Conservation (phyloP, 2,329 filamentous ascomycete genomes). For the Alternaria triticina region DNA sequence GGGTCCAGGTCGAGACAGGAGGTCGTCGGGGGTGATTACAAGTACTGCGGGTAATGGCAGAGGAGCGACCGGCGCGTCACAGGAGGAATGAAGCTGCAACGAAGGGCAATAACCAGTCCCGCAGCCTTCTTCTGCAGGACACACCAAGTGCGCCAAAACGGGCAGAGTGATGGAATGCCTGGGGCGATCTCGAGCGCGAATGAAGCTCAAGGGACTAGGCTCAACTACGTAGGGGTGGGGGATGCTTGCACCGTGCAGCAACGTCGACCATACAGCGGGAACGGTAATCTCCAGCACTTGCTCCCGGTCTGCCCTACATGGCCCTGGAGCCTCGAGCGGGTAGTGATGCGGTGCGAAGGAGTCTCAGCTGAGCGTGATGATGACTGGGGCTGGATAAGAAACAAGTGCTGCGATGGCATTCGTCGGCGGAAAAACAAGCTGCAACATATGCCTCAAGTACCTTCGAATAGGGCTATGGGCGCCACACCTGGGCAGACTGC, state of each 20-base stretch:
- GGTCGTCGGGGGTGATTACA: constrained; percentile 27
- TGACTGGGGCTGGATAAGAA: background rate
- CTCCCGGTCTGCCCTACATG: constrained; percentile 9
- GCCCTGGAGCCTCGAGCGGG: background rate
- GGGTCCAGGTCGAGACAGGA: constrained; percentile 18
- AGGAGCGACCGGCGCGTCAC: constrained; percentile 29
- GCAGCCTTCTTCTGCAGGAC: constrained; percentile 26
- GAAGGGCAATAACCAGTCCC: constrained; percentile 21
- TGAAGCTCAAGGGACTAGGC: constrained; percentile 31
- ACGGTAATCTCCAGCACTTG: constrained; percentile 10
- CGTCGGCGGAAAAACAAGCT: constrained; percentile 1
- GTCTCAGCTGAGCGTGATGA: constrained; percentile 6
- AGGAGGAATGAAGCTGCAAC: constrained; percentile 28
- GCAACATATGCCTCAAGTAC: constrained; percentile 13
- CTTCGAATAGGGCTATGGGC: background rate
- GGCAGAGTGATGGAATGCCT: constrained; percentile 26
- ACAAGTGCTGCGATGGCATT: background rate
- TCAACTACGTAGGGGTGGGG: constrained; percentile 24
- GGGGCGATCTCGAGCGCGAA: constrained; percentile 22
- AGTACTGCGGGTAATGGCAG: constrained; percentile 22
- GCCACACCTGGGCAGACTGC: constrained; percentile 1
- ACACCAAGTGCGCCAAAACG: constrained; percentile 17
- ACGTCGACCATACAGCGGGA: constrained; percentile 9
- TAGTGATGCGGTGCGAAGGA: background rate
- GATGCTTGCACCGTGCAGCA: constrained; percentile 18